Conservation (phyloP, 179 eudicot genomes). For the Corrigiola litoralis region DNA sequence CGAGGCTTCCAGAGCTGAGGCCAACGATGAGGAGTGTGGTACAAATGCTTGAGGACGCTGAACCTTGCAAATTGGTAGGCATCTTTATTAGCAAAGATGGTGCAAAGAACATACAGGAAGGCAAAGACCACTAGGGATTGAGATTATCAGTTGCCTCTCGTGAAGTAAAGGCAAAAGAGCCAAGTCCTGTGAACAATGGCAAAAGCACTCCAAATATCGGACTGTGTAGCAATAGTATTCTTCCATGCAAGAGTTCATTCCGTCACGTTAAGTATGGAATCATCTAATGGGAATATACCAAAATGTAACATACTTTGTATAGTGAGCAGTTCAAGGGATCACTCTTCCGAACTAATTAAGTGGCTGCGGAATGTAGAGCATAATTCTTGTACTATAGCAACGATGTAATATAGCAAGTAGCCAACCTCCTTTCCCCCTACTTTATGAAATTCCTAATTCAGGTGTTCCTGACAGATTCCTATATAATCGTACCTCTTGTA, state of each 20-base stretch:
- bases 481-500: too few species aligned
- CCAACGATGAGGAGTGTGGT: conserved; percentile 85
- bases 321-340: neutral
- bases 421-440: neutral
- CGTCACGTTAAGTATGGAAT: neutral
- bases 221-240: neutral
- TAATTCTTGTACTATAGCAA: neutral
- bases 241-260: neutral
- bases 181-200: too few species aligned
- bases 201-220: too few species aligned
- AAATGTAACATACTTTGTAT: conserved; percentile 7
- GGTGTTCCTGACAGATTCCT: neutral
- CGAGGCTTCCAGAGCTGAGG: conserved; percentile 55
- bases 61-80: conserved; percentile 45
- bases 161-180: too few species aligned
- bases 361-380: neutral
- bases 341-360: neutral
- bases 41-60: conserved; percentile 90
- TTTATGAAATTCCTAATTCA: too few species aligned
- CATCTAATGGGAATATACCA: neutral
- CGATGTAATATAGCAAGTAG: conserved; percentile 11
- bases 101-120: conserved; percentile 27
- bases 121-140: conserved; percentile 5
- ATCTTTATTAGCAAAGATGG: conserved; percentile 44
- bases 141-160: too few species aligned